Base-by-base conservation (phyloP, 176 grass and related monocot species). In the Pharus latifolius region DNA sequence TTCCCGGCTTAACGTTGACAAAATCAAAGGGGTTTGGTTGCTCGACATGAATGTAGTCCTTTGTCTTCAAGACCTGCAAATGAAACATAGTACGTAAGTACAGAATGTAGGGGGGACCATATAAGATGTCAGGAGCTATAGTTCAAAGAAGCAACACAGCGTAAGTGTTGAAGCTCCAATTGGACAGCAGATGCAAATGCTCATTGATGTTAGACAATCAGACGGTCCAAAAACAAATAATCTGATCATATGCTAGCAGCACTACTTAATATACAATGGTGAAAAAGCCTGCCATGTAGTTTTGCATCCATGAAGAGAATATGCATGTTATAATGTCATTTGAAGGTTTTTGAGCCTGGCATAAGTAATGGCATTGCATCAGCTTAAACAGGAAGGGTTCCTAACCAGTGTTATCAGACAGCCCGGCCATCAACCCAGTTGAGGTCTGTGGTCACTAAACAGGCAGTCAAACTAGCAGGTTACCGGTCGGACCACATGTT, bases 41-140 rank as follows among this genome's bases (percentile, higher is more conserved):
- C 38, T 93, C 91, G 59, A 94, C 95, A 18, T 80, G 80, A 43
- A 98, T 98, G 72, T 83, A 98, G 59, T 98, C 95, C 78, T 86
- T 98, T 15, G 95, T 98, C n/a, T 87, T 85, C 68, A 98, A 72
- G 15, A 98, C 95, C 95, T 98, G 83, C 63, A 41, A 65, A 72
- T 13, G 13, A 18, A 48, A 50, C 11, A 71, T 15, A 24, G 10
- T 49, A 24, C 6, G 20, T 37, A 30, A 74, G 47, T 53, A 58
- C 5, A 15, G 7, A 31, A 30, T 27, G 2, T 0, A 6, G 11
- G 4, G n/a, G n/a, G n/a, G n/a, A n/a, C n/a, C n/a, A n/a, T n/a
- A n/a, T n/a, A 15, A 70, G 9, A 48, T 35, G 46, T 30, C 52
- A 37, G 14, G 35, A 23, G 19, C 8, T 3, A 2, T 26, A 15